phyloP scores from a whole-genome alignment of 805 yeast genomes.

The Pichia paraexigua region DNA sequence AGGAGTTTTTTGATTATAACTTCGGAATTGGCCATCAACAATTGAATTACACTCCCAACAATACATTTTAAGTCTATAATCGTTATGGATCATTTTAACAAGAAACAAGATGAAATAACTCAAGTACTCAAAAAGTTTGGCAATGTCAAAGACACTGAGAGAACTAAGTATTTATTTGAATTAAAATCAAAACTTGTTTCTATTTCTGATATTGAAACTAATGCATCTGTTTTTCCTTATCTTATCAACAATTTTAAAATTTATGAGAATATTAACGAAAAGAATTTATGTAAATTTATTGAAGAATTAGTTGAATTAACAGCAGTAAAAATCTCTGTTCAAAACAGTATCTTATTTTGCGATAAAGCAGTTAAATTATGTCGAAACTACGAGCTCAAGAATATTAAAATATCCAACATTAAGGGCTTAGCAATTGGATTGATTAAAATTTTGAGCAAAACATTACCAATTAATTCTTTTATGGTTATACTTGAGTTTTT shows the following conservation, averaged over 20 bases:
- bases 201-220: background rate
- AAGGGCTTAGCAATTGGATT: background rate
- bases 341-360: background rate
- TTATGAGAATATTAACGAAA: background rate
- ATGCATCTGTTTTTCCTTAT: background rate
- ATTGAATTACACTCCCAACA: background rate
- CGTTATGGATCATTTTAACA: background rate
- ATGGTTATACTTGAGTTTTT: background rate
- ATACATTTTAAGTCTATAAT: background rate
- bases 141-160: background rate
- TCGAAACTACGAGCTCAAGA: background rate
- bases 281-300: background rate
- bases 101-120: background rate
- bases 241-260: background rate
- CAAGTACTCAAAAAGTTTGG: background rate
- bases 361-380: background rate
- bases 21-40: background rate
- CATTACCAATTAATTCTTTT: background rate
- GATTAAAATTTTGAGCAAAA: background rate
- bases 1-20: background rate
- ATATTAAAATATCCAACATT: background rate
- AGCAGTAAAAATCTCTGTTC: background rate
- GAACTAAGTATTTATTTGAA: background rate
- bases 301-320: background rate
- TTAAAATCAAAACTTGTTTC: background rate